Base-by-base conservation (phyloP, 306 rosid genomes). In the Trichosanthes truncata region DNA sequence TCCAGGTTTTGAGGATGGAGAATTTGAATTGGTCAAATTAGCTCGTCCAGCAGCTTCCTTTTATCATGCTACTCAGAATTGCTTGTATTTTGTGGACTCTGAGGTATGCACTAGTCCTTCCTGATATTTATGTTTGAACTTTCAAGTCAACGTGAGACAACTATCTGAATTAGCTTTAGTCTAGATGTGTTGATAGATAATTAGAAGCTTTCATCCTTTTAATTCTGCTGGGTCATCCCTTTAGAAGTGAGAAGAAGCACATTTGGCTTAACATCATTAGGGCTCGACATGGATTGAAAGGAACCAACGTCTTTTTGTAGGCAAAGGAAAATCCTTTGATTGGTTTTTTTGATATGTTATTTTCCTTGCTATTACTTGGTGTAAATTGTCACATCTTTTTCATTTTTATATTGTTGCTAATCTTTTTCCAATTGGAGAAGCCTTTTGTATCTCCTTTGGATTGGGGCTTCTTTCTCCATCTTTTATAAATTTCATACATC, bases 1-100 rank as follows among this genome's bases (percentile, higher is more conserved):
- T 80, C 96, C 98, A 35, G 98, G 98, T 79, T 91, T 92, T 62
- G 98, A 92, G 89, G 98, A 95, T 83, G 98, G 97, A 77, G 90
- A 84, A 46, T 95, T 95, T 82, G 95, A 82, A 82, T 90, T 89
- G 78, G 92, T 93, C 82, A 95, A 91, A 84, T 83, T 92, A 87
- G 87, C 91, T 81, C 88, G 92, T 38, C 98, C 98, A 33, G 93
- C 97, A 49, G 92, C 96, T 81, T 92, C 96, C 41, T 85, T 83
- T 85, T 95, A 95, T 83, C 74, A 85, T 85, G 88, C 86, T 53
- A 52, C 60, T 36, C 91, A 92, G 74, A 86, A 92, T 84, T 95
- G 88, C 90, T 85, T 95, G 76, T 95, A 92, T 86, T 83, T 95
- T 80, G 90, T 91, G 82, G 98, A 95, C 83, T 91, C 98, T 78